Base-by-base conservation (phyloP, 2,329 filamentous ascomycete species). In the Spiromastix sp. region DNA sequence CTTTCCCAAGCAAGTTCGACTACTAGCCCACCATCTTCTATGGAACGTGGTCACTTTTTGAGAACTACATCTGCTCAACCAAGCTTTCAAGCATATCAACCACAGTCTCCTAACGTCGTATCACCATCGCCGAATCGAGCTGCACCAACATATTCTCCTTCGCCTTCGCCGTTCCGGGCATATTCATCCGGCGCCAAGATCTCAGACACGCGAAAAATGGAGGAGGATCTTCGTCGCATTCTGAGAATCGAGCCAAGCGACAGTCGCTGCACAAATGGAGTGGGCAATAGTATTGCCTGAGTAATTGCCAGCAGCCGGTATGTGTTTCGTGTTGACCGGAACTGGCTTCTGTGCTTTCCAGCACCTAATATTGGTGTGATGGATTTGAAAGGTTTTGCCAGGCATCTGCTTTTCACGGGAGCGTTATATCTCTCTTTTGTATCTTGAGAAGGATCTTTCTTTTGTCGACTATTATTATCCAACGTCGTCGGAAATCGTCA, bases 221-320 rank as follows among this genome's bases (percentile, higher is more conserved):
- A 68, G 44, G 64, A 67, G 48, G 63, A 68, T 48, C 47, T 68
- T 35, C 59, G 64, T 19, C 55, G 63, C 19, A 63, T 68, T 20
- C 43, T 68, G 48, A 68, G 68, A 38, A 50, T 68, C 36, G 56
- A 61, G 47, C 49, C 50, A 25, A 43, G 48, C 20, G 37, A 51
- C 16, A 46, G 49, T 15, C 47, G 57, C 32, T 43, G 48, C 24
- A 39, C 50, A 3, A 52, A 43, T 34, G 48, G 50, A 15, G 48
- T 59, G 15, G 56, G 56, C 30, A 60, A 57, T 38, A 55, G 51
- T 21, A 47, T 50, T 24, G 52, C 54, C 25, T 58, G 37, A 54
- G 5, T n/a, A n/a, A n/a, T n/a, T n/a, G n/a, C n/a, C n/a, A n/a
- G n/a, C n/a, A n/a, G n/a, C n/a, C n/a, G n/a, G n/a, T n/a, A n/a